phyloP scores from a whole-genome alignment of 2,329 filamentous ascomycete species.

The Aspergillus luchuensis region DNA sequence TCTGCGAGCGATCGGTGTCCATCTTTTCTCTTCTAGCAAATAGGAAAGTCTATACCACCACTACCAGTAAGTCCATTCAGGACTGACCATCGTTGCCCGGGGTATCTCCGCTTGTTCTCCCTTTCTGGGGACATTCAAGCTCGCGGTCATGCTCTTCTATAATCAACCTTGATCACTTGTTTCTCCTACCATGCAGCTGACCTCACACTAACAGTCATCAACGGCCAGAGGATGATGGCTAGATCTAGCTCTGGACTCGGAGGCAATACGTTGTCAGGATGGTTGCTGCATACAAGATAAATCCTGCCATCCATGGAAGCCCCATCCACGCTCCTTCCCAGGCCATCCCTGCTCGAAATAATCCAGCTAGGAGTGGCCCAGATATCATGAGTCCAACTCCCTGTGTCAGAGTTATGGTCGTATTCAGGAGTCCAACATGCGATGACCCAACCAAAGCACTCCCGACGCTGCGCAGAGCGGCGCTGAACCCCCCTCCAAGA shows the following conservation, averaged over 20 bases:
- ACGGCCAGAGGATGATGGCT: not conserved
- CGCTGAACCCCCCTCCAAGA: constrained; percentile 16
- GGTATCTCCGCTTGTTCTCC: not conserved
- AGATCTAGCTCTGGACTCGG: not conserved
- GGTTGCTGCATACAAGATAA: constrained; percentile 2
- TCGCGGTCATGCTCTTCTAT: not conserved
- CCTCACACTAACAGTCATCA: not conserved
- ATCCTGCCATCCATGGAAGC: constrained; percentile 15
- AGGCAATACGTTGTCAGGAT: not conserved
- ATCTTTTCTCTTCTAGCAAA: too few species aligned
- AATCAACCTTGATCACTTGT: not conserved
- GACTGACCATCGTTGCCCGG: not conserved
- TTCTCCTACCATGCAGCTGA: not conserved
- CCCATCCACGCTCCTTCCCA: constrained; percentile 13
- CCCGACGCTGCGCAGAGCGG: constrained; percentile 18
- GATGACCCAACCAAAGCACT: constrained; percentile 14
- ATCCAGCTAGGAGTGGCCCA: constrained; percentile 12
- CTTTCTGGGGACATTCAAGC: not conserved
- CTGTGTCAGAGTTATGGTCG: constrained; percentile 17
- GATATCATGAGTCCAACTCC: constrained; percentile 11
- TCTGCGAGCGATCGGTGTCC: too few species aligned
- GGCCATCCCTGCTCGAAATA: constrained; percentile 11
- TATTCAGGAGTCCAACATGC: constrained; percentile 15
- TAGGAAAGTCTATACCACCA: not conserved
- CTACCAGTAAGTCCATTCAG: not conserved